A percentile compares a stretch with the other conserved stretches of the same genome.
These are phyloP conservation scores for Oryza officinalis DNA, from an alignment of 176 grass and related monocot genomes.

Conservation along the genomic window DNA sequence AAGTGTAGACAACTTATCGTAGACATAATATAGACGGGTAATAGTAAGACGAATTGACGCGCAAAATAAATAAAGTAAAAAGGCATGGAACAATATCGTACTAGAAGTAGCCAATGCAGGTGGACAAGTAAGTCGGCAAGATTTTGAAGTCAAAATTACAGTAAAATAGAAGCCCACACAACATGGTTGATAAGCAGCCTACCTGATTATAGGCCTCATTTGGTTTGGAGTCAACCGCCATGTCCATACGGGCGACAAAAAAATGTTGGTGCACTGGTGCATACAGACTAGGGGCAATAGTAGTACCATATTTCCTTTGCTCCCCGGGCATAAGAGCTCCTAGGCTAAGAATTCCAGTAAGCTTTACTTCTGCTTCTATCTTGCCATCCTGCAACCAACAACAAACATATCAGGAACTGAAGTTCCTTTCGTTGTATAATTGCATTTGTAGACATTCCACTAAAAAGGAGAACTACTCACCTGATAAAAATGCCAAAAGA, in stretches of 20 bases:
- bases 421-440: not conserved
- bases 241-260: conserved; percentile 38
- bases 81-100: not conserved
- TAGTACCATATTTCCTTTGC: conserved; percentile 94
- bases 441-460: not conserved
- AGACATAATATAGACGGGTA: not conserved
- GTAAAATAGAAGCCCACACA: not conserved
- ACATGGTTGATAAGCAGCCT: not conserved
- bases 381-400: conserved; percentile 47
- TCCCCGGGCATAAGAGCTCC: conserved; percentile 91
- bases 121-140: not conserved
- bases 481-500: conserved; percentile 74
- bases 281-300: conserved; percentile 92
- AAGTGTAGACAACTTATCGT: not conserved
- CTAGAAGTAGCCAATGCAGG: not conserved
- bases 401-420: not conserved
- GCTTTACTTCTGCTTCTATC: conserved; percentile 98
- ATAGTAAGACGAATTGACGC: not conserved
- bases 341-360: conserved; percentile 96
- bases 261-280: conserved; percentile 99
- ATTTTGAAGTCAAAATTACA: not conserved
- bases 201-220: conserved; percentile 98
- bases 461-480: conserved; percentile 23
- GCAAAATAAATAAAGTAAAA: not conserved
- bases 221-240: conserved; percentile 96